Base-by-base conservation (phyloP, 768 basidiomycete species). In the Boletus fagicola region DNA sequence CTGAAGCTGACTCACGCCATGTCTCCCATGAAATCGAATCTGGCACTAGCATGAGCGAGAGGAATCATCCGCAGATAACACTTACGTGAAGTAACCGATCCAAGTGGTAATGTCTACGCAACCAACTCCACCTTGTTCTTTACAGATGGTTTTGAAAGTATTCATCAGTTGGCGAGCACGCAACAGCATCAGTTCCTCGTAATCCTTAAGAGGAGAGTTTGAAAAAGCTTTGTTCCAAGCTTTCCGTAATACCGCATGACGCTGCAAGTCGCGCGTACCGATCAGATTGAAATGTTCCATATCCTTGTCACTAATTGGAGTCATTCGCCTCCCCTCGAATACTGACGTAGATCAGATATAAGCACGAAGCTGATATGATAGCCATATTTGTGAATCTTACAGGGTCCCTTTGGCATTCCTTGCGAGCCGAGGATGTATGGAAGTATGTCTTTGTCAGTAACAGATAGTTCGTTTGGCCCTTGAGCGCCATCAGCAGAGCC, bases 381-480 rank as follows among this genome's bases (percentile, higher is more conserved):
- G 7, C 15, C 36, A 38, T 33, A n/a, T 35, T 31, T 33, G 54
- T 56, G 49, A 54, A 53, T 60, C 63, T 73, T 64, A 58, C 63
- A 31, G 30, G 68, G 68, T 43, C 68, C 70, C 51, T 65, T 71
- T 58, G 75, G 65, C 56, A 66, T 65, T 51, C 63, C 66, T 49
- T 68, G 62, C 12, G 66, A 65, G 43, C 62, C 75, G 51, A 59
- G 65, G 52, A 55, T 70, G 59, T 43, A 65, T 51, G 48, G 71
- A 51, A 59, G 49, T 55, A 53, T 60, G 42, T 57, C 62, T 53
- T 55, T 68, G 28, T 68, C 65, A 8, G 54, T 59, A 22, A 77
- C 54, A 31, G 75, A 75, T 8, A 76, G 54, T 53, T 76, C 75
- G 35, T 76, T 75, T 35, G 76, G 76, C 13, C 76, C 75, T 77